phyloP scores from a whole-genome alignment of 305 asterid genomes.

The Fraxinus sp. region DNA sequence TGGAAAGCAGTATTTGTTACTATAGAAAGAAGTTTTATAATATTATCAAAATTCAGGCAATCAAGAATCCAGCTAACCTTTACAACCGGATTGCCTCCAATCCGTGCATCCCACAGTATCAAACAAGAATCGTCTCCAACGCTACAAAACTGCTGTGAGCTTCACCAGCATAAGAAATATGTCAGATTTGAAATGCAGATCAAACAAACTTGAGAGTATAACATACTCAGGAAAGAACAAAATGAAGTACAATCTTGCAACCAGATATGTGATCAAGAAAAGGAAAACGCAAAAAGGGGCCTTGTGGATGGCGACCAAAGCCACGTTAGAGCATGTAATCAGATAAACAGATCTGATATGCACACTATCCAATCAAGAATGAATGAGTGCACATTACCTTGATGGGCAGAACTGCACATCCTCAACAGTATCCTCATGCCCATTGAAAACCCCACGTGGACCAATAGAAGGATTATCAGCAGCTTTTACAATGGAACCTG shows the following conservation, averaged over 20 bases:
- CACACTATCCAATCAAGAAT: background rate
- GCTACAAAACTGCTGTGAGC: constrained; percentile 95
- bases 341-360: background rate
- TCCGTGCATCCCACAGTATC: constrained; percentile 93
- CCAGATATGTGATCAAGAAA: background rate
- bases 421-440: constrained; percentile 94
- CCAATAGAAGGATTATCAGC: constrained; percentile 75
- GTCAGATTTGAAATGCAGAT: constrained; percentile 29
- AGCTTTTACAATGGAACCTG: constrained; percentile 62
- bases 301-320: constrained; percentile 1
- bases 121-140: constrained; percentile 98
- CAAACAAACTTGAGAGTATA: constrained; percentile 10
- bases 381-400: constrained; percentile 49
- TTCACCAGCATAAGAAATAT: constrained; percentile 33
- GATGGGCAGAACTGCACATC: constrained; percentile 98
- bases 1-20: background rate
- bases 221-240: background rate
- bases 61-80: constrained; percentile 52
- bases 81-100: constrained; percentile 61
- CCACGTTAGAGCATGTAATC: constrained; percentile 5
- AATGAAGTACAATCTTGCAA: background rate
- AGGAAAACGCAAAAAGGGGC: background rate
- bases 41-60: background rate
- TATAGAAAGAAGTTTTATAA: background rate
- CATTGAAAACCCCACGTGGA: constrained; percentile 84